Evolutionary conservation across 2,329 filamentous ascomycete genomes (phyloP), one percentile per base, ranked within the genome.

Genomic region (Aspergillus transmontanensis): DNA sequence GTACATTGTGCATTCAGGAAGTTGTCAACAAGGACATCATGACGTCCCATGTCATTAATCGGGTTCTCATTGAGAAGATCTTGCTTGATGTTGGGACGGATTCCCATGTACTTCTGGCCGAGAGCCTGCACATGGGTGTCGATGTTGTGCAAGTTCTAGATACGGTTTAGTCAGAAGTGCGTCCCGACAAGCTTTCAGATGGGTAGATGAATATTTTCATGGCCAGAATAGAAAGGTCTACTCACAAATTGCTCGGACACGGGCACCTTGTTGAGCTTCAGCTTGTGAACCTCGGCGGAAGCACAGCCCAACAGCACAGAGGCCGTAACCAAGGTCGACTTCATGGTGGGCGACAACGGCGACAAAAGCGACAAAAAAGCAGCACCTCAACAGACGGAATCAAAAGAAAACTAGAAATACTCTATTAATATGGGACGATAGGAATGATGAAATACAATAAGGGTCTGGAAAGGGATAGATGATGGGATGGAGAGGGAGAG

Each of bases 1-100:
- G 76, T 90, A 97, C 94, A 99, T 83, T 99, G 95, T 64, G 95
- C 95, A 77, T 99, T 99, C 84, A 98, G 84, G 84, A 97, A 99
- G 89, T 99, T 99, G 82, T 89, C 92, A 73, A 99, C 89, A 63
- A 94, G 92, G 48, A 99, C 91, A 62, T 89, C 87, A 81, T 98
- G 94, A 64, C 83, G 82, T 63, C 87, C 84, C 68, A 91, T 86
- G 61, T 84, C 80, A 70, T 90, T 84, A 75, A 92, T 81, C 58
- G 89, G 86, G 62, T 88, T 86, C 71, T 91, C 87, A 77, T 89
- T 89, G 85, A 97, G 96, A 80, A 96, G 89, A 70, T 94, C 87
- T 75, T 85, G 82, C 72, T 93, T 90, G 68, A 80, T 79, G 69
- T 90, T 83, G 55, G 91, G 89, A 71, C 91, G 89, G 73, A 89